These are phyloP conservation scores for Tetracladium maxilliforme DNA, from an alignment of 2,329 filamentous ascomycete species.

Conservation along the genomic window DNA sequence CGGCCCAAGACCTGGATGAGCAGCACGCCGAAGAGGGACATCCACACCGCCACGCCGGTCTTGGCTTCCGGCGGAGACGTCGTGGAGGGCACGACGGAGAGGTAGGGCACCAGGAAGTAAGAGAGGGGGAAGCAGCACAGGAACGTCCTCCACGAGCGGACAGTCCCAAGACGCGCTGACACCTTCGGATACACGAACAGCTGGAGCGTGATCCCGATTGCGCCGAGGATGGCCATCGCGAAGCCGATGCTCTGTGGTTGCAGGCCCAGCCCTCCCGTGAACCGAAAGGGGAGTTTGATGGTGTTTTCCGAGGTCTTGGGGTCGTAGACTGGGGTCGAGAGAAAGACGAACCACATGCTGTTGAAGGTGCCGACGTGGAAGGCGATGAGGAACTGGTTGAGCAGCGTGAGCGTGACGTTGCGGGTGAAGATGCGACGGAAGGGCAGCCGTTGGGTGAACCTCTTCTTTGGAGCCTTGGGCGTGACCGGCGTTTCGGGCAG, in stretches of 20 bases:
- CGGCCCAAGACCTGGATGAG: conserved; percentile 57
- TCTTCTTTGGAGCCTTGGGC: neutral
- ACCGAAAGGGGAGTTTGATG: neutral
- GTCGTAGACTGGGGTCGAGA: conserved; percentile 53
- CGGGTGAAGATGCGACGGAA: conserved; percentile 38
- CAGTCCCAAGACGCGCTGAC: conserved; percentile 50
- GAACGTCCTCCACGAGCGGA: conserved; percentile 53
- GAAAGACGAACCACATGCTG: conserved; percentile 61
- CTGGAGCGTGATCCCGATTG: conserved; percentile 62
- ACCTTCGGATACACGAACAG: conserved; percentile 56
- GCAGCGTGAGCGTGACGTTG: conserved; percentile 37
- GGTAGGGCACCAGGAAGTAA: conserved; percentile 56
- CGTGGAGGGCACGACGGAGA: conserved; percentile 45
- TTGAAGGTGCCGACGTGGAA: conserved; percentile 67
- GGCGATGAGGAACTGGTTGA: conserved; percentile 54
- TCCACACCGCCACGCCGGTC: conserved; percentile 11
- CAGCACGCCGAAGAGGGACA: conserved; percentile 18
- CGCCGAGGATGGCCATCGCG: conserved; percentile 62
- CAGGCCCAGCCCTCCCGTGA: conserved; percentile 60
- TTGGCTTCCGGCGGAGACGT: conserved; percentile 12
- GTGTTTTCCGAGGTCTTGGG: conserved; percentile 9
- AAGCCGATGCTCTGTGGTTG: conserved; percentile 57
- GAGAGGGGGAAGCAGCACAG: conserved; percentile 56
- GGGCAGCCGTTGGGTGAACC: too few species aligned
- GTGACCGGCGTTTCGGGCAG: neutral